Evolutionary conservation across 1,139 yeast species (phyloP).

Genomic region (Hansenula sp.): DNA sequence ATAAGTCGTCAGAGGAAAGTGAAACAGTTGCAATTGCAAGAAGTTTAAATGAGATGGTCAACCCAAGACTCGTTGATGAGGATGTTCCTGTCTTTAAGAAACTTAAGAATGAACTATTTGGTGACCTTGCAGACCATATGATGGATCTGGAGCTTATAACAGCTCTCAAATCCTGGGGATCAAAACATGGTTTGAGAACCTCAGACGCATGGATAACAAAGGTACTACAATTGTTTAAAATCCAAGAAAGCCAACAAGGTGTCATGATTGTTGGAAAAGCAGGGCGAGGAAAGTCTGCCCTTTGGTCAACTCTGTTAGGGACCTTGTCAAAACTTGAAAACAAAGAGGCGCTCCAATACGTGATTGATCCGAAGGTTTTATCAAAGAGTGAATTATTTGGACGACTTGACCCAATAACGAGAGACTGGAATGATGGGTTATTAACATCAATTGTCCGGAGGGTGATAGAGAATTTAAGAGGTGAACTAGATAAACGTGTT

Average conservation of each 20-base stretch:
- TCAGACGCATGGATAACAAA: slow-evolving; percentile 49
- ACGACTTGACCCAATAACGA: slow-evolving; percentile 61
- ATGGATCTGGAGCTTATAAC: slow-evolving; percentile 18
- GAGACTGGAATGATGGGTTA: slow-evolving; percentile 93
- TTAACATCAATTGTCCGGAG: slow-evolving; percentile 66
- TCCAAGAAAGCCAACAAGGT: slow-evolving; percentile 72
- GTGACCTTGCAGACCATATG: slow-evolving; percentile 18
- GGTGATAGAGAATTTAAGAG: slow-evolving; percentile 52
- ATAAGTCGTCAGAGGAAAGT: background rate
- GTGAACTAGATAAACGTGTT: slow-evolving; percentile 49
- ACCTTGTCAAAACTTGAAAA: slow-evolving; percentile 37
- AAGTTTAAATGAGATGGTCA: slow-evolving; percentile 55
- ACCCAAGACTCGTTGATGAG: slow-evolving; percentile 55
- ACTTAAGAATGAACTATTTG: slow-evolving; percentile 27
- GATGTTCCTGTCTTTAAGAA: slow-evolving; percentile 42
- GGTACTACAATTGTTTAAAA: slow-evolving; percentile 56
- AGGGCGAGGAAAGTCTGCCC: slow-evolving; percentile 69
- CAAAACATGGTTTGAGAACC: slow-evolving; percentile 21
- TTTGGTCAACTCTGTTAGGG: slow-evolving; percentile 45
- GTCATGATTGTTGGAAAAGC: slow-evolving; percentile 76
- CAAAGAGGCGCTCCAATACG: slow-evolving; percentile 36
- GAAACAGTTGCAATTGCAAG: slow-evolving; percentile 44
- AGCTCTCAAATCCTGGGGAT: slow-evolving; percentile 21
- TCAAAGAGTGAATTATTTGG: slow-evolving; percentile 71
- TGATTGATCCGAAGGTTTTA: slow-evolving; percentile 73